phyloP scores from a whole-genome alignment of 2,329 filamentous ascomycete species.

The Epichloe uncinata region DNA sequence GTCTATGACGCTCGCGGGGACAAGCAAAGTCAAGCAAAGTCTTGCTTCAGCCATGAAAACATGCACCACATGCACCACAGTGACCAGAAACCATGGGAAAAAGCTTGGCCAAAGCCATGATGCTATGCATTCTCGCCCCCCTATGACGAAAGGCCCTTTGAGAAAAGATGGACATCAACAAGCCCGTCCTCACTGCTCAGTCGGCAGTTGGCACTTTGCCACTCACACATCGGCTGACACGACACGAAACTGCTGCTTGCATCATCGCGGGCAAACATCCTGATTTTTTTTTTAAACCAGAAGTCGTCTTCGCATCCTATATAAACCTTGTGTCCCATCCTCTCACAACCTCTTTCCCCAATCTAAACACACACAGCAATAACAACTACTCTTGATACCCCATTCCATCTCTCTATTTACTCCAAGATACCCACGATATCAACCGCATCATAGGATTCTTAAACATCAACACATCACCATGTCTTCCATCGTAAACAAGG shows the following conservation, averaged over 20 bases:
- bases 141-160: constrained; percentile 4
- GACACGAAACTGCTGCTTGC: not conserved
- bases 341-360: not conserved
- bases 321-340: constrained; percentile 1
- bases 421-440: constrained; percentile 1
- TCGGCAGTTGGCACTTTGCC: not conserved
- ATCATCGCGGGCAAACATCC: constrained; percentile 1
- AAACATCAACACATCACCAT: constrained; percentile 19
- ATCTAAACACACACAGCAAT: not conserved
- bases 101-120: not conserved
- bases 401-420: not conserved
- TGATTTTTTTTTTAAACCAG: not conserved
- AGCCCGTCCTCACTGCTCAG: not conserved
- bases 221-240: not conserved
- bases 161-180: not conserved
- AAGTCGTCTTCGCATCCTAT: constrained; percentile 1
- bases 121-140: not conserved
- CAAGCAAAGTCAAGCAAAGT: not conserved
- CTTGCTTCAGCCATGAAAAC: not conserved
- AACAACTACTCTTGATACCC: not conserved
- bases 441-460: not conserved
- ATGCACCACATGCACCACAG: no score
- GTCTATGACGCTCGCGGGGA: not conserved
- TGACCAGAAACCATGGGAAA: not conserved
- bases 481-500: constrained; percentile 45